Conservation (phyloP, 495 filamentous ascomycete genomes). For the Alectoria sarmentosa region DNA sequence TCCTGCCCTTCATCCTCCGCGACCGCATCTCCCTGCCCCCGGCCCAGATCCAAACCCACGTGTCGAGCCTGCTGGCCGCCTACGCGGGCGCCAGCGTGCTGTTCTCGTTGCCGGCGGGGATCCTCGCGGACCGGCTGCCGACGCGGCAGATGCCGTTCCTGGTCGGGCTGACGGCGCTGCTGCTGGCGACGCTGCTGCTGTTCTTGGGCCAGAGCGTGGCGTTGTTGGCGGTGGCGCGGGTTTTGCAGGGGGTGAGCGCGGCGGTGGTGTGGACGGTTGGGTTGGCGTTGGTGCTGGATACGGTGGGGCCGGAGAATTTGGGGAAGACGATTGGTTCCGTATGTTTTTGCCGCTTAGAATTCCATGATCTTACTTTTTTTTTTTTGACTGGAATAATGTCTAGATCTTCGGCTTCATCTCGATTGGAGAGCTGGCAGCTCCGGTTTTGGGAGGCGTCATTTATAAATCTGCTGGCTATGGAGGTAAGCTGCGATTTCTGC, state of each 20-base stretch:
- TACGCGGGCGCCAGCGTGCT: slow-evolving; percentile 53
- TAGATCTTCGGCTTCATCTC: slow-evolving; percentile 48
- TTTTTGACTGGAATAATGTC: neutral
- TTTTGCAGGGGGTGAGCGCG: slow-evolving; percentile 55
- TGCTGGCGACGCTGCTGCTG: slow-evolving; percentile 51
- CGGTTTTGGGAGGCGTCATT: slow-evolving; percentile 55
- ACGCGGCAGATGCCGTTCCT: slow-evolving; percentile 52
- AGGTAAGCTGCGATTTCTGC: no score
- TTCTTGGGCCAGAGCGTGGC: slow-evolving; percentile 44
- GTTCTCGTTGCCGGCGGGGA: slow-evolving; percentile 49
- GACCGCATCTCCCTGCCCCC: slow-evolving; percentile 46
- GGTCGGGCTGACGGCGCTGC: slow-evolving; percentile 47
- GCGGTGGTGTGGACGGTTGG: slow-evolving; percentile 60
- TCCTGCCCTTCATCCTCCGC: slow-evolving; percentile 54
- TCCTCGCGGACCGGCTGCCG: slow-evolving; percentile 50
- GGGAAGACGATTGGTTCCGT: slow-evolving; percentile 47
- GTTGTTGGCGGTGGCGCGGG: slow-evolving; percentile 47
- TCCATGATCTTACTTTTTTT: neutral
- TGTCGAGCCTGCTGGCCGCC: slow-evolving; percentile 49
- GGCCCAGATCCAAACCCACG: slow-evolving; percentile 43
- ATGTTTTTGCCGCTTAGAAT: neutral
- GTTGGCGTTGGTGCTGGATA: slow-evolving; percentile 42
- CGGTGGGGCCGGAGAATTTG: slow-evolving; percentile 49
- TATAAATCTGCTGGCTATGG: slow-evolving; percentile 51
- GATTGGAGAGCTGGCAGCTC: slow-evolving; percentile 44